phyloP scores from a whole-genome alignment of 441 rosid genomes.

The Gossypium trilobum region DNA sequence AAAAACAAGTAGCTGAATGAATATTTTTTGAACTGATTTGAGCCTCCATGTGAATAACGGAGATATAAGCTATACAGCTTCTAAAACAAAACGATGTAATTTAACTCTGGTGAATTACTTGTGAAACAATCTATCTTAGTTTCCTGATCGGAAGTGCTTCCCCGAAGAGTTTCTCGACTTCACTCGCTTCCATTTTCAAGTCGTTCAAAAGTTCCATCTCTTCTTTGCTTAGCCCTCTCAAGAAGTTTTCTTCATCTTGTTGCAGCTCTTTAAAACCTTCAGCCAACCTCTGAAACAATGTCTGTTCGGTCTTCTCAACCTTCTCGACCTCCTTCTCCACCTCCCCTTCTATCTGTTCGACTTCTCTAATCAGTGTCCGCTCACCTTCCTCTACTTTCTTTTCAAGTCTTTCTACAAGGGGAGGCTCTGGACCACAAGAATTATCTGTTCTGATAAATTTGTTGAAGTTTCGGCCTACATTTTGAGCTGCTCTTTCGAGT shows the following conservation, averaged over 20 bases:
- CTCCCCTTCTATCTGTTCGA: conserved; percentile 51
- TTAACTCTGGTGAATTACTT: background rate
- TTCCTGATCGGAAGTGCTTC: conserved; percentile 60
- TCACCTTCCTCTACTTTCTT: conserved; percentile 71
- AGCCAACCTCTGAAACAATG: conserved; percentile 58
- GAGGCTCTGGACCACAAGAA: conserved; percentile 84
- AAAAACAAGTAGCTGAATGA: background rate
- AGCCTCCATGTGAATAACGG: background rate
- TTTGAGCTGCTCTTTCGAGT: conserved; percentile 70
- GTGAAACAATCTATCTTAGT: conserved; percentile 39
- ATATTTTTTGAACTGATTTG: background rate
- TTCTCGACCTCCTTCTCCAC: conserved; percentile 44
- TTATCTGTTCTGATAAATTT: conserved; percentile 61
- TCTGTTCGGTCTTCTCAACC: conserved; percentile 56
- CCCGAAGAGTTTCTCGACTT: conserved; percentile 78
- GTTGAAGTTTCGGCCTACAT: conserved; percentile 70
- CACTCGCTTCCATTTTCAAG: conserved; percentile 74
- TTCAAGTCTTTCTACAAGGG: conserved; percentile 79
- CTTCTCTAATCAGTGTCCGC: conserved; percentile 44
- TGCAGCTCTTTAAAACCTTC: conserved; percentile 65
- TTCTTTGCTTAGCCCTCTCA: conserved; percentile 53
- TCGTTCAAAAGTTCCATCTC: conserved; percentile 58
- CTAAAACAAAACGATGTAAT: background rate
- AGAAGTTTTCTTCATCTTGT: conserved; percentile 59
- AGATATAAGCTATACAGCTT: conserved; percentile 5